These are phyloP conservation scores for Nicotiana noctiflora DNA, from an alignment of 257 asterid species.

Conservation along the genomic window DNA sequence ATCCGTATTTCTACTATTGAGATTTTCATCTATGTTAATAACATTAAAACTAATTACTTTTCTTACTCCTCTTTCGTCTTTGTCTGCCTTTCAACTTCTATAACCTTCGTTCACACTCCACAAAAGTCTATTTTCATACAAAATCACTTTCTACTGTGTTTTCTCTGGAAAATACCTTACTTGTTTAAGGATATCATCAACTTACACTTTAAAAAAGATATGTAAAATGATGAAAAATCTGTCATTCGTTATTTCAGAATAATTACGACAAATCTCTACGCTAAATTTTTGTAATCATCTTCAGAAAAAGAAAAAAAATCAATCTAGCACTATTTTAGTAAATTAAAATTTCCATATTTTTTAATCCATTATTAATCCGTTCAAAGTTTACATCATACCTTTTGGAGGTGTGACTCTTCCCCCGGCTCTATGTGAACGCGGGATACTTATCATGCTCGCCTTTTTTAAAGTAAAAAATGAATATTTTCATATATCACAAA, in stretches of 20 bases:
- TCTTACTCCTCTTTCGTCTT: neutral
- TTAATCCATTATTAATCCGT: neutral
- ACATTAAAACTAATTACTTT: neutral
- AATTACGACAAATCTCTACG: too few species aligned
- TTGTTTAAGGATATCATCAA: neutral
- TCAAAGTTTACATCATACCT: too few species aligned
- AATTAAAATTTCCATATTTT: too few species aligned
- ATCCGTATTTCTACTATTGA: neutral
- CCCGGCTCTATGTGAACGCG: too few species aligned
- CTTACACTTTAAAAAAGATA: neutral
- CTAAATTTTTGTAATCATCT: too few species aligned
- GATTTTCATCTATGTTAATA: neutral
- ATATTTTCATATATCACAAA: too few species aligned
- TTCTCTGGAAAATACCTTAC: neutral
- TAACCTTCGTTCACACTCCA: neutral
- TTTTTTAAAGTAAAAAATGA: too few species aligned
- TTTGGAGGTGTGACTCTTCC: too few species aligned
- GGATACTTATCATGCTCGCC: too few species aligned
- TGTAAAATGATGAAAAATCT: neutral
- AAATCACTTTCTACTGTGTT: neutral
- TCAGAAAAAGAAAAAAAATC: too few species aligned
- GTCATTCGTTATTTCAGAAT: too few species aligned
- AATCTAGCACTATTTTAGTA: neutral
- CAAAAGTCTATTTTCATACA: neutral
- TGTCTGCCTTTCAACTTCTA: neutral